Base-by-base conservation (phyloP, 129 eudicot genomes). In the Ambrosia artemisiifolia region DNA sequence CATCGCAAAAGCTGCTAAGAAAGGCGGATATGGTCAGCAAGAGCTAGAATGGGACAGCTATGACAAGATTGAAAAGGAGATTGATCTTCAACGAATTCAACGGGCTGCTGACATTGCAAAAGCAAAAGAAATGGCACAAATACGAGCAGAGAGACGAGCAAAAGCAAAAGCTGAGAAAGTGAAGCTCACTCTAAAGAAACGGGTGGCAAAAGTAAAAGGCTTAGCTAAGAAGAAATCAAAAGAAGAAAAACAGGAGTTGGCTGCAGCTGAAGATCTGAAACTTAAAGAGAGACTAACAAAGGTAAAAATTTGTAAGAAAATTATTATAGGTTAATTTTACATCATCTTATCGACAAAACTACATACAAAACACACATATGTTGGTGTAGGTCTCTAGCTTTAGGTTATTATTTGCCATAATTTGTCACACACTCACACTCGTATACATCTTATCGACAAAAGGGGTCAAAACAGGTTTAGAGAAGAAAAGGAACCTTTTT, bases 31-130 rank as follows among this genome's bases (percentile, higher is more conserved):
- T 35, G 92, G 82, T 63, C 80, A 93, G 71, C 55, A 84, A 77
- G 85, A 87, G 67, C 79, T 93, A 67, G 83, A 85, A 4, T 93
- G 98, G 98, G 88, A 93, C 80, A 87, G 98, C 71, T 93, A 85
- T 71, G 91, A 83, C 59, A 85, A 76, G 76, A 72, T 89, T 30
- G 83, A 86, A 80, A 75, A 38, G 55, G 91, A 88, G 70, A 77
- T 87, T 69, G 81, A 73, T 35, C 66, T 75, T 63, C 72, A 78
- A 71, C 83, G 80, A 34, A 82, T 57, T 65, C 87, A 84, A 42
- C 55, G 77, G 61, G 80, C 85, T 79, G 89, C 75, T 67, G 86
- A 88, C 47, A 67, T 72, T 80, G 94, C 88, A 65, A 85, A 83
- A 79, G 89, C 82, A 61, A 86, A 84, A 71, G 86, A 83, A 75